Evolutionary conservation across 345 rosid genomes (phyloP).

Genomic region (Adansonia digitata): DNA sequence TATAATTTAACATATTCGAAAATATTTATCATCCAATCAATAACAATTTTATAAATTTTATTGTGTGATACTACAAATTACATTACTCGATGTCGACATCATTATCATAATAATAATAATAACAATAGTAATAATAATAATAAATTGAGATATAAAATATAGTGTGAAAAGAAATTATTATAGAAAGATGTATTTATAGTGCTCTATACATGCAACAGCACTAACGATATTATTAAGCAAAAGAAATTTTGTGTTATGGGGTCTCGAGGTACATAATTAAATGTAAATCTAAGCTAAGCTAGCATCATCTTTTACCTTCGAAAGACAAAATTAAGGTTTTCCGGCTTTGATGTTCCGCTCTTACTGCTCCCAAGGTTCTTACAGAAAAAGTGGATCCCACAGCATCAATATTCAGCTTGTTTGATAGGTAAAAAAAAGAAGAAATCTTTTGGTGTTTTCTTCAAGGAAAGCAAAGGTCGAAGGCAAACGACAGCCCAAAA

Average conservation of each 20-base stretch:
- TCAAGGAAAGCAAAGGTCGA: conserved; percentile 5
- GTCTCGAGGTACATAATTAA: not conserved
- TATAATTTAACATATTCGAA: not conserved
- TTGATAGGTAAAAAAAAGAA: not conserved
- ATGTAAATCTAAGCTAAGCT: not conserved
- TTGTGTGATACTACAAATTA: not conserved
- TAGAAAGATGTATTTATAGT: not conserved
- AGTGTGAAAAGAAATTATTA: not conserved
- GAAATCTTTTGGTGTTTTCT: conserved; percentile 2
- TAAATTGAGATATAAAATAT: not conserved
- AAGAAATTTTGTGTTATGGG: not conserved
- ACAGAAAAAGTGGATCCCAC: not conserved
- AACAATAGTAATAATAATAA: too few species aligned
- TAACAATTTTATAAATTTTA: not conserved
- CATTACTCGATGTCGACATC: not conserved
- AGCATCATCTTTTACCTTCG: not conserved
- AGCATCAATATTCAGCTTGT: not conserved
- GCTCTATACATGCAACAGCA: not conserved
- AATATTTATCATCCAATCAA: not conserved
- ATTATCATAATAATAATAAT: too few species aligned
- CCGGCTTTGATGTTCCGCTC: not conserved
- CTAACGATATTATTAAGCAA: not conserved
- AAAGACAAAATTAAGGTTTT: not conserved
- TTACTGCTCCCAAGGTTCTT: not conserved
- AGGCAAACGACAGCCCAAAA: not conserved